Percentiles rank a stretch among this genome's conserved stretches.
Evolutionary conservation across 495 filamentous ascomycete species (phyloP).

Genomic region (Penicillium salamii): DNA sequence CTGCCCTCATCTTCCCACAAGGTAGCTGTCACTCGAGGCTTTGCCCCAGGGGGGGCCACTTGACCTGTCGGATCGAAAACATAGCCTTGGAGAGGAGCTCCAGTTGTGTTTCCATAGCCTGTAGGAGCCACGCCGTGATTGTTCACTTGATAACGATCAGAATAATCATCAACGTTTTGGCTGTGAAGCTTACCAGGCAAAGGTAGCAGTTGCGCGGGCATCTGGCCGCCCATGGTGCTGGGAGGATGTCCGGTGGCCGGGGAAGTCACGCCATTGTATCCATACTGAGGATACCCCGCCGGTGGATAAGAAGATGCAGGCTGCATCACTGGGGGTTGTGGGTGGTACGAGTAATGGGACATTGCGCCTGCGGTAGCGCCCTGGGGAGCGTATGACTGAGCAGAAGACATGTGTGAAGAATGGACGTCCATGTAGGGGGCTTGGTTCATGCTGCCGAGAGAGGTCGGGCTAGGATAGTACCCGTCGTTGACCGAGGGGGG

Average conservation of each 20-base stretch:
- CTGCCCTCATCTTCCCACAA: constrained; percentile 98
- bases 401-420: constrained; percentile 71
- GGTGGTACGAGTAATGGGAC: constrained; percentile 66
- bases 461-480: constrained; percentile 37
- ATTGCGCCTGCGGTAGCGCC: constrained; percentile 75
- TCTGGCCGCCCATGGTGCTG: constrained; percentile 59
- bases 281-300: constrained; percentile 67
- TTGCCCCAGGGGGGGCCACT: constrained; percentile 90
- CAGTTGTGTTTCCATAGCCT: constrained; percentile 48
- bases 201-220: constrained; percentile 59
- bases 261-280: constrained; percentile 75
- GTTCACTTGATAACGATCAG: constrained; percentile 30
- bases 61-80: constrained; percentile 87
- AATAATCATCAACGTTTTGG: constrained; percentile 1
- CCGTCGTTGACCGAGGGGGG: constrained; percentile 31
- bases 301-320: constrained; percentile 74
- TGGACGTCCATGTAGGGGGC: constrained; percentile 81
- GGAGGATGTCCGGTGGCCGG: constrained; percentile 67
- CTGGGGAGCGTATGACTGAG: constrained; percentile 75
- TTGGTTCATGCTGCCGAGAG: constrained; percentile 79
- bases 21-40: constrained; percentile 95
- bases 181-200: constrained; percentile 54
- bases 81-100: constrained; percentile 50
- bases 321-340: constrained; percentile 78
- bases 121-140: constrained; percentile 44